Base-by-base conservation (phyloP, 345 rosid genomes). In the Citrus trifoliata region DNA sequence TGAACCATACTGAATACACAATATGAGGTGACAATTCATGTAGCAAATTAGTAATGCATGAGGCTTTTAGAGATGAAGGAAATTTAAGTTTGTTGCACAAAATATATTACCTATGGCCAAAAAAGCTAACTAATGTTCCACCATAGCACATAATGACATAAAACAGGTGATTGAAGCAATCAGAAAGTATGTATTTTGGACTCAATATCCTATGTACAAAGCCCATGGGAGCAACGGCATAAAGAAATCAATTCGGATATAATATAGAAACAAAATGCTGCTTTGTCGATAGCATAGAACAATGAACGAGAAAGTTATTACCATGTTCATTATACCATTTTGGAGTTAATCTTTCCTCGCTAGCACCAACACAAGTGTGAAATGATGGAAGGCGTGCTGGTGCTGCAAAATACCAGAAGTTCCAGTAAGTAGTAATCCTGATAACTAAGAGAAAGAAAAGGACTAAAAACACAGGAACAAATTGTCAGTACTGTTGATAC, bases 301-400 rank as follows among this genome's bases (percentile, higher is more conserved):
- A 78, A 37, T 6, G 30, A 37, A 48, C 2, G 7, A 63, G 48
- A 48, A 48, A 71, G 77, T 51, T 25, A 74, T 86, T 90, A 96
- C 99, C 99, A 80, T 89, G 90, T 62, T 93, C 94, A 83, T 91
- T 90, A 84, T 96, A 96, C 98, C 98, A 94, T 81, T 93, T 94
- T 18, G 90, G 91, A 55, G 97, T 91, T 37, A 94, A 84, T 81
- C 89, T 94, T 87, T 96, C 98, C 83, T 94, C 99, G 78, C 90
- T 85, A 76, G 91, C 91, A 82, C 94, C 99, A 76, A 96, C 97
- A 83, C 99, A 94, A 68, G 99, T 96, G 89, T 94, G 98, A 86
- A 96, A 96, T 72, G 97, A 85, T 84, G 99, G 99, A 85, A 96
- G 98, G 69, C 97, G 87, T 38, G 97, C 88, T 46, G 99, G 95